A percentile compares a stretch with the other conserved stretches of the same genome.
Conservation (phyloP, 2,329 filamentous ascomycete species). For the Aspergillus ibericus region DNA sequence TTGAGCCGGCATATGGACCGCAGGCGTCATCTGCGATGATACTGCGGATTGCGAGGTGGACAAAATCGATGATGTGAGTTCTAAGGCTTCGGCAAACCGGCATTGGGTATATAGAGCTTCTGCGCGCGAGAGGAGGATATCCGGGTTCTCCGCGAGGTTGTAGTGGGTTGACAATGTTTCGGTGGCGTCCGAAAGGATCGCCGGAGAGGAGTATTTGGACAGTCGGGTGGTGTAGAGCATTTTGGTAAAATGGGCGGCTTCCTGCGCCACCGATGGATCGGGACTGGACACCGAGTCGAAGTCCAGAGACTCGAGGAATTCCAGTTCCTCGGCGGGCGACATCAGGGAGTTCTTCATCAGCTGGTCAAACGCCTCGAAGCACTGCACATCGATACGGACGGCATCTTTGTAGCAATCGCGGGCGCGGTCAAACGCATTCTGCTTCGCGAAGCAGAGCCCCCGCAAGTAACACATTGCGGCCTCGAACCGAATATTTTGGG, state of each 20-base stretch:
- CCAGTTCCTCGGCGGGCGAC: slow-evolving; percentile 84
- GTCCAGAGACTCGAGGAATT: slow-evolving; percentile 82
- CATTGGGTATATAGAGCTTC: slow-evolving; percentile 94
- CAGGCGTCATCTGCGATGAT: slow-evolving; percentile 24
- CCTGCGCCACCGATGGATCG: slow-evolving; percentile 69
- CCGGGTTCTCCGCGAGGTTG: slow-evolving; percentile 78
- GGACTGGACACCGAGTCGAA: slow-evolving; percentile 78
- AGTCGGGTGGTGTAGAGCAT: slow-evolving; percentile 95
- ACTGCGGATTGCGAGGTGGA: slow-evolving; percentile 87
- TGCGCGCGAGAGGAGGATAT: slow-evolving; percentile 84
- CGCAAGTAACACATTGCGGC: slow-evolving; percentile 96
- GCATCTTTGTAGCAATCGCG: slow-evolving; percentile 99
- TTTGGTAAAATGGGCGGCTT: slow-evolving; percentile 89
- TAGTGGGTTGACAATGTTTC: slow-evolving; percentile 94
- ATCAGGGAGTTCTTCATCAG: slow-evolving; percentile 95
- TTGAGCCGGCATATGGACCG: slow-evolving; percentile 31
- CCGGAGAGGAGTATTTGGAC: slow-evolving; percentile 89
- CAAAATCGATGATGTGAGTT: slow-evolving; percentile 80
- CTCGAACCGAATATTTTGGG: slow-evolving; percentile 78
- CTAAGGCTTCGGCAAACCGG: slow-evolving; percentile 82
- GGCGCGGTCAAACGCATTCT: slow-evolving; percentile 94
- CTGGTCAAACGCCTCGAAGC: slow-evolving; percentile 97
- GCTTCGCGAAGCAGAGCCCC: slow-evolving; percentile 91
- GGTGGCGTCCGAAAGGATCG: slow-evolving; percentile 78
- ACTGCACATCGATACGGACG: slow-evolving; percentile 94